Evolutionary conservation across 345 rosid genomes (phyloP), one percentile per base, ranked within the genome.

Genomic region (Physaria fendleri): DNA sequence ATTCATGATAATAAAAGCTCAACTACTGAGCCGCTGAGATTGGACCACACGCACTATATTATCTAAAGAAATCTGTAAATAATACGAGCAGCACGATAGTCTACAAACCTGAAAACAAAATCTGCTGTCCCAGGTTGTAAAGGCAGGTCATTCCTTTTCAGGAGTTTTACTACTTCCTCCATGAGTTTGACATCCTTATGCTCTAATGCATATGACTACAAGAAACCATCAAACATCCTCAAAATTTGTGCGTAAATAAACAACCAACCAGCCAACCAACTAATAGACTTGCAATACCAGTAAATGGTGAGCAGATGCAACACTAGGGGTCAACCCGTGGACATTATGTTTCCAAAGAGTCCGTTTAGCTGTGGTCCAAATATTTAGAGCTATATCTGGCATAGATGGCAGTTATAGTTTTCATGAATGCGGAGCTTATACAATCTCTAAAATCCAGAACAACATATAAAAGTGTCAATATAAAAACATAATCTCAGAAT

Each of bases 111-210:
- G 76, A 77, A 79, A 65, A 91, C 84, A 48, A 80, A 72, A 71
- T 91, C 96, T 5, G 88, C 90, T 5, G 90, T 88, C 41, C 98
- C 85, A 16, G 96, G 83, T 58, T 83, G 96, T 38, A 84, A 50
- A 11, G 82, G 80, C 43, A 88, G 58, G 53, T 64, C 65, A 71
- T 88, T 88, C 43, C 15, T 64, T 67, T 79, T 83, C 74, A 85
- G n/a, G 60, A 82, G 85, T 44, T 67, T 56, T 90, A 88, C 77
- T 4, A 84, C 73, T 18, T 91, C 86, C 65, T 62, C 83, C 95
- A 91, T 78, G 45, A 88, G 79, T 50, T 72, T 34, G 54, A 59
- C 27, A 68, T 85, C 82, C 66, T 76, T 81, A 49, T 73, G 72
- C 44, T 55, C 81, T 66, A 79, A 77, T 65, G 96, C 95, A 81